Conservation (phyloP, 2,329 filamentous ascomycete species). For the Talaromyces islandicus region DNA sequence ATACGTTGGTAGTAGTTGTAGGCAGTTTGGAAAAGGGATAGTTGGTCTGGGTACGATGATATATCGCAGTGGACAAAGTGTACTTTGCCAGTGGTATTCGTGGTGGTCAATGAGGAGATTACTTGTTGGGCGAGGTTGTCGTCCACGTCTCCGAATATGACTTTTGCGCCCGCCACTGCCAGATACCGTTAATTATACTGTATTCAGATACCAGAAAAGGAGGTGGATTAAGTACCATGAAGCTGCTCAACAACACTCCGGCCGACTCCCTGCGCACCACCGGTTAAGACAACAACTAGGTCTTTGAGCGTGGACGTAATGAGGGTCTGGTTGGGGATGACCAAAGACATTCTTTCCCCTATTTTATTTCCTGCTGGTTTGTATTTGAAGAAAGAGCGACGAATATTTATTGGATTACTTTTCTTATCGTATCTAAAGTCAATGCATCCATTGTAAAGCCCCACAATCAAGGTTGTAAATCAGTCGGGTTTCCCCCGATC, state of each 20-base stretch:
- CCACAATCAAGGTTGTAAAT: background rate
- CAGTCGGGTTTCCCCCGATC: background rate
- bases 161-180: constrained; percentile 7
- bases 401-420: too few relatives aligned
- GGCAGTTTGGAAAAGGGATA: constrained; percentile 15
- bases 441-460: background rate
- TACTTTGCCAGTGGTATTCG: background rate
- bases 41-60: constrained; percentile 8
- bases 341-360: constrained; percentile 11
- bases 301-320: constrained; percentile 18
- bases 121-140: constrained; percentile 3
- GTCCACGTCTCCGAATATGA: constrained; percentile 11
- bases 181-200: background rate
- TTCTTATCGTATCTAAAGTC: background rate
- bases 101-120: background rate
- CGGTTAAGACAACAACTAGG: constrained; percentile 43
- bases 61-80: constrained; percentile 7
- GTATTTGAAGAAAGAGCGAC: background rate
- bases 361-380: constrained; percentile 16
- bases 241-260: constrained; percentile 16
- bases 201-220: background rate
- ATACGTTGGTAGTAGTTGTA: constrained; percentile 16
- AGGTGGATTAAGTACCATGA: constrained; percentile 1
- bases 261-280: constrained; percentile 33
- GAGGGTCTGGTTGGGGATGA: constrained; percentile 12